Base-by-base conservation (phyloP, 345 rosid genomes). In the Lenwebbia sp. region DNA sequence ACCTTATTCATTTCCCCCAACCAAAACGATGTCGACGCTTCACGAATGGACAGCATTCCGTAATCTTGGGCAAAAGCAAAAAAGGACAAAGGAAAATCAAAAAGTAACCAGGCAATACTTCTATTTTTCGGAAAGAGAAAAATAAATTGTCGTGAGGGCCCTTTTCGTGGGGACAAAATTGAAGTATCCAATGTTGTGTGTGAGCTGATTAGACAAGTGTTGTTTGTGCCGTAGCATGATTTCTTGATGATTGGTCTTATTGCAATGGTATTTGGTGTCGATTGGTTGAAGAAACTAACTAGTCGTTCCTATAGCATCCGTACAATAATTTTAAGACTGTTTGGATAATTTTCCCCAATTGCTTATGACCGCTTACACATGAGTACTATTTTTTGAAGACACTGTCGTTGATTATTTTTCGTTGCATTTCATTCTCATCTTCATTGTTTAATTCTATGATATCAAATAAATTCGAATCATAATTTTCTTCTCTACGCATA, bases 221-320 rank as follows among this genome's bases (percentile, higher is more conserved):
- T 70, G 81, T 70, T 22, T 19, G 78, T 2, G 40, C 78, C 44
- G 10, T 10, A 13, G 44, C 47, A 70, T 70, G 78, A 70, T 70
- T 21, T 37, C 47, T 70, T 21, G 25, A 70, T 70, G 47, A 70
- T 70, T 70, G 78, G 44, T 33, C 19, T 9, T 19, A 2, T 70
- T 8, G 25, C 9, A 12, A 9, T 33, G 78, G 4, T 33, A 65
- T 2, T 30, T 19, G 7, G 12, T 22, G 14, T 37, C 78, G 33
- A 30, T 62, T 8, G 2, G 30, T 28, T 7, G 3, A 14, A 5
- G 10, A 62, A 62, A 33, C 0, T 17, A 5, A 33, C 13, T 0
- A 19, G 17, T 65, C 47, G 9, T 70, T 70, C 1, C 0, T 33
- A 70, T 33, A 17, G 9, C 0, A 65, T 33, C 5, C 0, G 2